Evolutionary conservation across 176 grass and related monocot species (phyloP).

Genomic region (Oryza nivara): DNA sequence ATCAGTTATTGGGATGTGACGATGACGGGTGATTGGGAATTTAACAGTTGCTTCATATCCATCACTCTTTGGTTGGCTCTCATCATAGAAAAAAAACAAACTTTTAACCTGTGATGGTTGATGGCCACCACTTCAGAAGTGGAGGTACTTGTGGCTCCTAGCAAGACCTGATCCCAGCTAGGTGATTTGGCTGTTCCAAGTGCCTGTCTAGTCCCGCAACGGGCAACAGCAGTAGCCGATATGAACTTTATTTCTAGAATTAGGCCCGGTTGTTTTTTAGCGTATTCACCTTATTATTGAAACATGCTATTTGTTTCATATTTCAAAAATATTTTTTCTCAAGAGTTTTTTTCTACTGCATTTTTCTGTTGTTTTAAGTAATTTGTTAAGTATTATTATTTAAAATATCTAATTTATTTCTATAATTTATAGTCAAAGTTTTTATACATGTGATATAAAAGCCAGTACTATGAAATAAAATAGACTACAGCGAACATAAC

Average conservation of each 20-base stretch:
- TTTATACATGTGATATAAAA: too few relatives aligned
- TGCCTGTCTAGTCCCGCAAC: neutral
- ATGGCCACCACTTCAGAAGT: neutral
- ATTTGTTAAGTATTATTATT: too few relatives aligned
- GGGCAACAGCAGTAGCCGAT: neutral
- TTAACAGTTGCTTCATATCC: conserved; percentile 1
- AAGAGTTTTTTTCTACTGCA: too few relatives aligned
- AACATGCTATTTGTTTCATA: too few relatives aligned
- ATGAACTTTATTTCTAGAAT: neutral
- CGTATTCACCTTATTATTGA: too few relatives aligned
- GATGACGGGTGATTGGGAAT: conserved; percentile 11
- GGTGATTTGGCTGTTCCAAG: neutral
- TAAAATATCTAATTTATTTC: too few relatives aligned
- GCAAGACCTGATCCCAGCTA: neutral
- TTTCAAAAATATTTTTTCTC: too few relatives aligned
- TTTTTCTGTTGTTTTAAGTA: too few relatives aligned
- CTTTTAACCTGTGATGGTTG: conserved; percentile 11
- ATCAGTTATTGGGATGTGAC: conserved; percentile 18
- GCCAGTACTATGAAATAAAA: too few relatives aligned
- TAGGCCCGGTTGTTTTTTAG: neutral
- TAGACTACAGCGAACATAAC: too few relatives aligned
- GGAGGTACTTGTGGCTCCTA: neutral
- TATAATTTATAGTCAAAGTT: too few relatives aligned
- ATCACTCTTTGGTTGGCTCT: conserved; percentile 34
- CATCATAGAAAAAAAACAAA: neutral